Evolutionary conservation across 371 early-diverging fungal genomes (phyloP), one percentile per base, ranked within the genome.

Genomic region (Mortierella sp.): DNA sequence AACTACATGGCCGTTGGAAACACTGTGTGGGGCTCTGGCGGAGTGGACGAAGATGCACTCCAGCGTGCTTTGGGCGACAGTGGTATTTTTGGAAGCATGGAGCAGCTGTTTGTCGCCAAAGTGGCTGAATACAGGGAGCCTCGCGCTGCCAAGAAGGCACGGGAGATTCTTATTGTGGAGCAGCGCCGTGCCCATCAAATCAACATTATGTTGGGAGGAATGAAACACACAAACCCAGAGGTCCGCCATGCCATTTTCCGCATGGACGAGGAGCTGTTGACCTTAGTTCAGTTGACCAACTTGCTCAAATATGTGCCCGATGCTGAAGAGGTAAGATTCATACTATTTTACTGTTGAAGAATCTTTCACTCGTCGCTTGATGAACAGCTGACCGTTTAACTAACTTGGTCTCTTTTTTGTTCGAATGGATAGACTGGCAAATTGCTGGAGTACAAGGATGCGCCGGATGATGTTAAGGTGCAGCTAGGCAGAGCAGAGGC

Each of bases 101-200:
- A 96, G 76, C 89, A 92, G 70, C 80, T 95, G 77, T 97, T 97
- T 88, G 92, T 94, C 0, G 96, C 96, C 80, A 95, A 94, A 84
- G 90, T 89, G 24, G 79, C 92, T 52, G 90, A 91, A 70, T 79
- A 81, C 52, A 89, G 88, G 70, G 89, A 94, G 92, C 73, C 90
- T 89, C 60, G 94, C 89, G 80, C 88, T 90, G 28, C 91, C 92
- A 73, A 94, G 94, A 79, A 95, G 94, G 74, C 91, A 90, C 80
- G 60, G 52, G 77, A 83, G 73, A 84, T 85, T 31, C 52, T 78
- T 48, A 83, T 83, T 55, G 42, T 84, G 76, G 84, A 86, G 10
- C 84, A 82, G 28, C 75, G 85, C 26, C 81, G 77, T 55, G 75
- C 81, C 42, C 68, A 80, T 28, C 83, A 90, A 94, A 92, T 86